phyloP scores from a whole-genome alignment of 2,329 filamentous ascomycete species.

The Stemphylium vesicarium region DNA sequence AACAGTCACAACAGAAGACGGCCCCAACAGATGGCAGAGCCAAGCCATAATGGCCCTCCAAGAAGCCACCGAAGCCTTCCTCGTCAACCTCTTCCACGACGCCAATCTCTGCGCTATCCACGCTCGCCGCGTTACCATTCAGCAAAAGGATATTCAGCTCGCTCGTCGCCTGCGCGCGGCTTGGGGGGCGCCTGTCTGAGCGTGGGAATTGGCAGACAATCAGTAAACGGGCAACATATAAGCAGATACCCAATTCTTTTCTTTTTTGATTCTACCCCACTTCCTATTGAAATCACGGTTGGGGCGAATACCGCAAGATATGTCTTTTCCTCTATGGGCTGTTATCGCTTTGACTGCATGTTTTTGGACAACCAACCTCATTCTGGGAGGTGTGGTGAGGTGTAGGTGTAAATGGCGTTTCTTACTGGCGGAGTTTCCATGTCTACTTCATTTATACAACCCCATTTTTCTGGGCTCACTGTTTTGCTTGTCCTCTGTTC shows the following conservation, averaged over 20 bases:
- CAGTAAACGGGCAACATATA: not conserved
- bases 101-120: constrained; percentile 99
- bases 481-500: too few relatives aligned
- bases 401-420: not conserved
- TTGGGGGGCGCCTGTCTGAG: constrained; percentile 50
- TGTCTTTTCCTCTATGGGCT: not conserved
- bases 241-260: constrained; percentile 20
- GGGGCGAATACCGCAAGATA: not conserved
- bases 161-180: constrained; percentile 91
- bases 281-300: not conserved
- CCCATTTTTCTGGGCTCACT: not conserved
- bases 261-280: not conserved
- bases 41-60: constrained; percentile 97
- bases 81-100: constrained; percentile 97
- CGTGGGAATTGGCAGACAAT: too few relatives aligned
- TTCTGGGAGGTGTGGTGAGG: not conserved
- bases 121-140: constrained; percentile 99
- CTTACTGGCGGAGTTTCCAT: not conserved
- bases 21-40: constrained; percentile 82
- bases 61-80: constrained; percentile 98
- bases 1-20: constrained; percentile 67
- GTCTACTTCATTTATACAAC: not conserved
- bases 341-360: not conserved
- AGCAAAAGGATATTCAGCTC: constrained; percentile 96
- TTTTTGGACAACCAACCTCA: not conserved